These are phyloP conservation scores for Solanum virginianum DNA, from an alignment of 257 asterid genomes.

Conservation along the genomic window DNA sequence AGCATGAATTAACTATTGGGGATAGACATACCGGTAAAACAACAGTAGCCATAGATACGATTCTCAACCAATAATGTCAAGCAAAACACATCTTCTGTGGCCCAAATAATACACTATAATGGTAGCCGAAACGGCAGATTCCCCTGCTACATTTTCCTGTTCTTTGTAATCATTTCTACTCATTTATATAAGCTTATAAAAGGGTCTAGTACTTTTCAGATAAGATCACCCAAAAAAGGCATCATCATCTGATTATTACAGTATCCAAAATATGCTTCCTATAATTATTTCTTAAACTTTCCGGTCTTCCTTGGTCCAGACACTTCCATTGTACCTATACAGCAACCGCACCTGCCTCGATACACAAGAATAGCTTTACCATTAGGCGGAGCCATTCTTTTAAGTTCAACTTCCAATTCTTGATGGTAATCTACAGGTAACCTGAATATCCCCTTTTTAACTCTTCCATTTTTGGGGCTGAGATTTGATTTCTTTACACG, in stretches of 20 bases:
- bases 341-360: constrained; percentile 46
- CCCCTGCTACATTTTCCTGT: neutral
- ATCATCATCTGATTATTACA: neutral
- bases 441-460: neutral
- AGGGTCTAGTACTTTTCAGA: neutral
- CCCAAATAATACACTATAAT: neutral
- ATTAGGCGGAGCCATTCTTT: constrained; percentile 49
- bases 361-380: constrained; percentile 42
- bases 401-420: constrained; percentile 44
- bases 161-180: neutral
- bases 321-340: constrained; percentile 47
- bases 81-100: neutral
- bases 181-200: neutral
- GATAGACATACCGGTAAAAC: neutral
- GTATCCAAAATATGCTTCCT: neutral
- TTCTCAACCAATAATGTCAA: neutral
- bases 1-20: neutral
- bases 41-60: neutral
- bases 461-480: neutral
- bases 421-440: constrained; percentile 29
- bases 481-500: constrained; percentile 24
- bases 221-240: neutral
- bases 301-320: constrained; percentile 40
- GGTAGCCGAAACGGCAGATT: neutral
- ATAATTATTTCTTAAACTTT: constrained; percentile 31